Conservation (phyloP, 2,329 filamentous ascomycete genomes). For the Epichloe glyceriae region DNA sequence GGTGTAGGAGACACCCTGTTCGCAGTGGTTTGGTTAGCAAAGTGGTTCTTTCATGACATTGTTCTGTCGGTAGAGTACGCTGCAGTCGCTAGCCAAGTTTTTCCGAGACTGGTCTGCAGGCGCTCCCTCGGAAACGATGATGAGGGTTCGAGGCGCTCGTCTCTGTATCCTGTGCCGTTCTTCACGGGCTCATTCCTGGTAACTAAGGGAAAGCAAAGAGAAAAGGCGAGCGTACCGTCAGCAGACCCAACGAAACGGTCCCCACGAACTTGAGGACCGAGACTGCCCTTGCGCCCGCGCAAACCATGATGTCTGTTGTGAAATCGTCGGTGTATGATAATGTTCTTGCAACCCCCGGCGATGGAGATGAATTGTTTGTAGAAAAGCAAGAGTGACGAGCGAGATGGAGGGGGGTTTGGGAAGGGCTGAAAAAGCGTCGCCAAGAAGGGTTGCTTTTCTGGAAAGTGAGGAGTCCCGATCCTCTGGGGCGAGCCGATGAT, state of each 20-base stretch:
- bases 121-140: no score
- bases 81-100: no score
- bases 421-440: background rate
- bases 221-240: constrained; percentile 52
- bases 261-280: constrained; percentile 85
- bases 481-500: background rate
- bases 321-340: background rate
- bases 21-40: background rate
- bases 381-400: background rate
- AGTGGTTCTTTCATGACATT: constrained; percentile 1
- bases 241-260: constrained; percentile 72
- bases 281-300: constrained; percentile 41
- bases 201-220: background rate
- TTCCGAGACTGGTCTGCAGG: no score
- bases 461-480: background rate
- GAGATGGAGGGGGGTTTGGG: background rate
- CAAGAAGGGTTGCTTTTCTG: background rate
- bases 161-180: no score
- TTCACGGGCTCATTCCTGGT: background rate
- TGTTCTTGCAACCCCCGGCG: background rate
- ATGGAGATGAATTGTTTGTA: background rate
- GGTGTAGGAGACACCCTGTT: constrained; percentile 77
- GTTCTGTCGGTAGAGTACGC: no score
- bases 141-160: no score
- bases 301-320: constrained; percentile 38